Percentiles rank a stretch among this genome's conserved stretches.
Conservation (phyloP, 164 flowering plant species). For the Tetracentron sinense region DNA sequence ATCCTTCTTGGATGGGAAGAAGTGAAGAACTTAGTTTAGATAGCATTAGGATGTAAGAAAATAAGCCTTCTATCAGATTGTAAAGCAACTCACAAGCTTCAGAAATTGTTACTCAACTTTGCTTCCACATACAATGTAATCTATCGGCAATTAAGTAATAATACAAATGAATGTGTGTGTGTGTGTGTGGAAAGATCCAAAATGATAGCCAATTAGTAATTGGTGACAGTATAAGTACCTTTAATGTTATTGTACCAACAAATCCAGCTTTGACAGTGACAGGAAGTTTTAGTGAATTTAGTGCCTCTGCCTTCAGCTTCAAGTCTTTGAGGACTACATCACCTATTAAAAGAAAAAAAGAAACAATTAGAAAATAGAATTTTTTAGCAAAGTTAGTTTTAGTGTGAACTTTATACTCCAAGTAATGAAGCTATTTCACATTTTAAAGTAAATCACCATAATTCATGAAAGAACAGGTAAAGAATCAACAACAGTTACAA, state of each 20-base stretch:
- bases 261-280: conserved; percentile 96
- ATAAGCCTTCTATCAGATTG: not conserved
- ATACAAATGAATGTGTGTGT: not conserved
- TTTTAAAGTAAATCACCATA: not conserved
- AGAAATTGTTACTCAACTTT: not conserved
- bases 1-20: too few species aligned
- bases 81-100: not conserved
- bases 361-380: not conserved
- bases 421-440: not conserved
- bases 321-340: conserved; percentile 96
- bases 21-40: not conserved
- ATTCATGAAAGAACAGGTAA: not conserved
- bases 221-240: conserved; percentile 45
- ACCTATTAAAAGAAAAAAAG: conserved; percentile 43
- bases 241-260: conserved; percentile 85
- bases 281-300: conserved; percentile 85
- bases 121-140: not conserved
- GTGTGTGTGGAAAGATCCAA: not conserved
- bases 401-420: not conserved
- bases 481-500: not conserved
- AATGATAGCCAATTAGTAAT: not conserved
- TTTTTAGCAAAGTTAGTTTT: not conserved
- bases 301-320: conserved; percentile 93
- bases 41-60: not conserved
- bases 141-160: not conserved